Conservation (phyloP, 2,329 filamentous ascomycete species). For the Microcera coccophila region DNA sequence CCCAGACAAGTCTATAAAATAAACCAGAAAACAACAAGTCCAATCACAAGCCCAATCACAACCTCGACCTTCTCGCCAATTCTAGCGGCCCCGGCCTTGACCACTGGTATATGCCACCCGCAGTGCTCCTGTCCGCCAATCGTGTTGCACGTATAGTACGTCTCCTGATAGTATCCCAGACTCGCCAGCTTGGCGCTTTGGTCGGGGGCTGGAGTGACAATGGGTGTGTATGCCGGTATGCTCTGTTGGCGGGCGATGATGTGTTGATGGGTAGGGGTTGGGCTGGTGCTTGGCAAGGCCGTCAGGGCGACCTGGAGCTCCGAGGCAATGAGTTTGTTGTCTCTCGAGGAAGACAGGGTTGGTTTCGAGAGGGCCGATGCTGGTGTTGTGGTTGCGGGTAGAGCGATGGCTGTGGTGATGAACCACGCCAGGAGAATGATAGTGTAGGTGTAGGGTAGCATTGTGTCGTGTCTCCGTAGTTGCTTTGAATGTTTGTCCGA, state of each 20-base stretch:
- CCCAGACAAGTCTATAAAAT: neutral
- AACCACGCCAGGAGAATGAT: neutral
- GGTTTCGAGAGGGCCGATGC: neutral
- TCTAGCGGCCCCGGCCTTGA: conserved; percentile 23
- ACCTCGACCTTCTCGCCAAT: conserved; percentile 18
- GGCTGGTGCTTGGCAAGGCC: neutral
- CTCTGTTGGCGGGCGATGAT: neutral
- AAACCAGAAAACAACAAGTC: conserved; percentile 12
- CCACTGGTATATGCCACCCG: conserved; percentile 35
- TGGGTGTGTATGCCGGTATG: conserved; percentile 25
- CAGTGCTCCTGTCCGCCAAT: conserved; percentile 30
- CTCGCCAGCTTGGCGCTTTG: conserved; percentile 28
- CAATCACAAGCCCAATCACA: conserved; percentile 19
- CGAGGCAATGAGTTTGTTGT: neutral
- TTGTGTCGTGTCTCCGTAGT: neutral
- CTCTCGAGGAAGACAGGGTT: neutral
- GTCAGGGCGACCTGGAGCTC: neutral
- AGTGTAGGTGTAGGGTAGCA: conserved; percentile 12
- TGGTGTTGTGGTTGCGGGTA: conserved; percentile 4
- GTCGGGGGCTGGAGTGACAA: conserved; percentile 32
- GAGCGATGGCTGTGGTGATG: conserved; percentile 1
- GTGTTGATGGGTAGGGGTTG: neutral
- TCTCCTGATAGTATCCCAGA: conserved; percentile 32
- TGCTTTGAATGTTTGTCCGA: no score
- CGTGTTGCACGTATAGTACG: conserved; percentile 34